Evolutionary conservation across 345 rosid species (phyloP).

Genomic region (Eucalyptus marginata): DNA sequence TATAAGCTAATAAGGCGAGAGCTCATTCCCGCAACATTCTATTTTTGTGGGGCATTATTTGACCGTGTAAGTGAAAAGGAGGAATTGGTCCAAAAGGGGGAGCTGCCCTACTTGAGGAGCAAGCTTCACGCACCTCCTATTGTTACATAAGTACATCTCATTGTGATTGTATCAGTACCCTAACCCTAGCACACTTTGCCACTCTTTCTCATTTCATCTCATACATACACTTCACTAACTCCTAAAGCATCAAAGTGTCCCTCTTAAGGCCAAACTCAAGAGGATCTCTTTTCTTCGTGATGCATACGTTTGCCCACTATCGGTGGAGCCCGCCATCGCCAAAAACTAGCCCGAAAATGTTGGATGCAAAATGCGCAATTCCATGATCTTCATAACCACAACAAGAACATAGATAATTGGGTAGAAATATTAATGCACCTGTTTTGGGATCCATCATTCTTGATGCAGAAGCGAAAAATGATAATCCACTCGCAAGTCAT

Average conservation of each 20-base stretch:
- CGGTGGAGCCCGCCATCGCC: rapidly evolving
- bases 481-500: rapidly evolving
- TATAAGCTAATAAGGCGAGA: neutral
- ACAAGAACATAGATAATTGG: no score
- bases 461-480: rapidly evolving
- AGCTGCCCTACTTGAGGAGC: neutral
- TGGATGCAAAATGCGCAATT: no score
- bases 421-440: rapidly evolving
- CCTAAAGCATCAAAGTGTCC: neutral
- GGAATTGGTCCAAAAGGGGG: neutral
- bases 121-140: neutral
- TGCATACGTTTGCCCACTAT: neutral
- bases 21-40: neutral
- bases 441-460: no score
- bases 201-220: neutral
- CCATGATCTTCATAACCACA: no score
- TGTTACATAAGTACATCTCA: neutral
- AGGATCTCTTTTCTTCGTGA: neutral
- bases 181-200: neutral
- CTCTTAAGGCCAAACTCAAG: neutral
- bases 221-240: neutral
- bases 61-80: neutral
- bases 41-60: neutral
- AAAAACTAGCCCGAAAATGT: neutral
- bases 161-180: neutral